Percentiles rank a stretch among this genome's conserved stretches.
These are phyloP conservation scores for Termitomyces sp. DNA, from an alignment of 768 basidiomycete genomes.

Conservation along the genomic window DNA sequence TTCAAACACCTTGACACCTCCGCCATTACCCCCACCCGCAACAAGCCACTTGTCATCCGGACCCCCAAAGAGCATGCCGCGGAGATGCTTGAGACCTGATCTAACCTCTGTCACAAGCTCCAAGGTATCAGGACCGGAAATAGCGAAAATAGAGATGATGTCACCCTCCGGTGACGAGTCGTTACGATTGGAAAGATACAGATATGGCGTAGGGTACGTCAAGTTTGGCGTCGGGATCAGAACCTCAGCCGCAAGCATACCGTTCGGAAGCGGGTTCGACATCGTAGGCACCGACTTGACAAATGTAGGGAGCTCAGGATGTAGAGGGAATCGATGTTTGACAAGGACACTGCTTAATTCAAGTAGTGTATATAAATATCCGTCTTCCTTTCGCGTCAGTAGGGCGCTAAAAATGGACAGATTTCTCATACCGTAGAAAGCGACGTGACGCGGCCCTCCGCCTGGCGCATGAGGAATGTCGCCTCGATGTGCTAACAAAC, in stretches of 20 bases:
- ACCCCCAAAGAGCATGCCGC: constrained; percentile 66
- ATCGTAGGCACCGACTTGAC: constrained; percentile 45
- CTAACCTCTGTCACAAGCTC: constrained; percentile 56
- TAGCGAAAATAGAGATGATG: constrained; percentile 63
- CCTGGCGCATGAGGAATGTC: constrained; percentile 47
- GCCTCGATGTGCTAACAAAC: constrained; percentile 44
- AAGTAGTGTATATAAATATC: constrained; percentile 56
- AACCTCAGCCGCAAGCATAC: constrained; percentile 67
- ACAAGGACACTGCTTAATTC: constrained; percentile 59
- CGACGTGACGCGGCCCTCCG: constrained; percentile 68
- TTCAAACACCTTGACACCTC: constrained; percentile 70
- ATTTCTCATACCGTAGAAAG: constrained; percentile 44
- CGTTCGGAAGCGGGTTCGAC: constrained; percentile 34
- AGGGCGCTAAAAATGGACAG: not conserved
- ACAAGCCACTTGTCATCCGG: constrained; percentile 54
- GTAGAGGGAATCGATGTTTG: constrained; percentile 46
- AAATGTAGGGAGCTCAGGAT: constrained; percentile 33
- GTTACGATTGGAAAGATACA: constrained; percentile 75
- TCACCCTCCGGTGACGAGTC: constrained; percentile 67
- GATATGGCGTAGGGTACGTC: constrained; percentile 47
- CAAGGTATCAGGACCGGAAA: constrained; percentile 37
- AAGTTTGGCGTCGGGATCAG: constrained; percentile 50
- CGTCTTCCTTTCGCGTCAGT: constrained; percentile 33
- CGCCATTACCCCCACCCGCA: constrained; percentile 57
- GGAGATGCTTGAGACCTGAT: constrained; percentile 64